Conservation (phyloP, 805 yeast species). For the Jamesozyma jinghongensis region DNA sequence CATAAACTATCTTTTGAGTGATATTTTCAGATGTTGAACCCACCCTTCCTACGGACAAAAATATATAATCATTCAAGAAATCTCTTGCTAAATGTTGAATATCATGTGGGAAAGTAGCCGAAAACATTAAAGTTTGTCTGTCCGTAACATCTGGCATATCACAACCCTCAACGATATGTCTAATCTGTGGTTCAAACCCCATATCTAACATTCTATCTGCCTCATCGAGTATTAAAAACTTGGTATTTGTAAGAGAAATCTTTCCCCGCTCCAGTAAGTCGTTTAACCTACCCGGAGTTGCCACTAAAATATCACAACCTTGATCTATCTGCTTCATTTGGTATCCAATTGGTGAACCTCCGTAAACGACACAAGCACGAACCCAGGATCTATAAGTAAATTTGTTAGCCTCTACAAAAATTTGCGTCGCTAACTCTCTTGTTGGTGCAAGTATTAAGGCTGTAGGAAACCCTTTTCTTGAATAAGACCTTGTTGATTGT, state of each 20-base stretch:
- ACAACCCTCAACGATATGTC: constrained; percentile 93
- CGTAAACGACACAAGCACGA: constrained; percentile 88
- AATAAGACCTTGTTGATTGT: constrained; percentile 27
- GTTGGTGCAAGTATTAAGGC: constrained; percentile 94
- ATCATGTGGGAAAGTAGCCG: constrained; percentile 97
- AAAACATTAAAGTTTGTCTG: constrained; percentile 95
- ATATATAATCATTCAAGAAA: constrained; percentile 89
- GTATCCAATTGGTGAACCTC: constrained; percentile 87
- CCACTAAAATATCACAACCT: constrained; percentile 93
- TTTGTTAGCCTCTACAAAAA: constrained; percentile 88
- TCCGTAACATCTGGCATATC: constrained; percentile 87
- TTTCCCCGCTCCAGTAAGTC: constrained; percentile 91
- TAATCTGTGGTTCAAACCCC: constrained; percentile 99
- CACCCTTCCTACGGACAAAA: constrained; percentile 94
- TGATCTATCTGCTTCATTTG: constrained; percentile 81
- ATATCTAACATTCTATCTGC: constrained; percentile 99
- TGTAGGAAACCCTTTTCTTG: constrained; percentile 82
- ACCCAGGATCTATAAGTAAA: constrained; percentile 98
- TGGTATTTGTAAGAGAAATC: constrained; percentile 78
- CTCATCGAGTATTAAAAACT: constrained; percentile 90
- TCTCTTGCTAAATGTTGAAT: constrained; percentile 94
- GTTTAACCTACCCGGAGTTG: constrained; percentile 97
- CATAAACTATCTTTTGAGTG: constrained; percentile 84
- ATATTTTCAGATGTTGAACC: constrained; percentile 98
- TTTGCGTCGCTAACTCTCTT: constrained; percentile 95